A percentile compares a stretch with the other conserved stretches of the same genome.
Evolutionary conservation across 352 stramenopile genomes (phyloP).

Genomic region (Phytophthora litchii): DNA sequence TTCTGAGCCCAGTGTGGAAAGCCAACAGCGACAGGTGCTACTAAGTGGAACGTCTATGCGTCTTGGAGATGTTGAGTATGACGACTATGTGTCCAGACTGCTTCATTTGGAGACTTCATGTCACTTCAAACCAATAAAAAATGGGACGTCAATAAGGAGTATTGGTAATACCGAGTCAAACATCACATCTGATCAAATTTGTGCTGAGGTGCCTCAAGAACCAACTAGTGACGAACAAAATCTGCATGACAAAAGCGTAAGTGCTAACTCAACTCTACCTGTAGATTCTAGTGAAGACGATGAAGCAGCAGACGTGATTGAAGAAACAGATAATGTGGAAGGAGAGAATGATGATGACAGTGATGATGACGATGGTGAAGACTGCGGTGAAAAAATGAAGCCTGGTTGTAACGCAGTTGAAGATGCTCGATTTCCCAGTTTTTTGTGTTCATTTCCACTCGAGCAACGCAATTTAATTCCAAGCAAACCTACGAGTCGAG

Average conservation of each 20-base stretch:
- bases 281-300: conserved; percentile 19
- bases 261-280: background rate
- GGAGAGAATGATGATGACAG: conserved; percentile 56
- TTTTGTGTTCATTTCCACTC: conserved; percentile 5
- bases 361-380: conserved; percentile 42
- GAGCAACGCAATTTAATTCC: conserved; percentile 5
- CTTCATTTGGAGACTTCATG: conserved; percentile 35
- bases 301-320: conserved; percentile 11
- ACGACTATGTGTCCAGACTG: conserved; percentile 39
- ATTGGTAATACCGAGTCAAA: background rate
- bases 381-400: conserved; percentile 6
- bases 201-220: background rate
- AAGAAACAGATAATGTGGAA: conserved; percentile 23
- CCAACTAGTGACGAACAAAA: conserved; percentile 5
- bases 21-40: background rate
- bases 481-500: conserved; percentile 15
- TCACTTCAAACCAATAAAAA: conserved; percentile 34
- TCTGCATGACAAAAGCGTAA: background rate
- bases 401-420: background rate
- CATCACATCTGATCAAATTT: background rate
- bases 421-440: conserved; percentile 1
- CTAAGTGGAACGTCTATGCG: background rate
- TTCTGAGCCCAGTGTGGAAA: conserved; percentile 2
- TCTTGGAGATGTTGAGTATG: conserved; percentile 42
- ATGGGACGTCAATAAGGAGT: background rate